A percentile compares a stretch with the other conserved stretches of the same genome.
Evolutionary conservation across 2,329 filamentous ascomycete genomes (phyloP).

Genomic region (Colletotrichum cuscutae): DNA sequence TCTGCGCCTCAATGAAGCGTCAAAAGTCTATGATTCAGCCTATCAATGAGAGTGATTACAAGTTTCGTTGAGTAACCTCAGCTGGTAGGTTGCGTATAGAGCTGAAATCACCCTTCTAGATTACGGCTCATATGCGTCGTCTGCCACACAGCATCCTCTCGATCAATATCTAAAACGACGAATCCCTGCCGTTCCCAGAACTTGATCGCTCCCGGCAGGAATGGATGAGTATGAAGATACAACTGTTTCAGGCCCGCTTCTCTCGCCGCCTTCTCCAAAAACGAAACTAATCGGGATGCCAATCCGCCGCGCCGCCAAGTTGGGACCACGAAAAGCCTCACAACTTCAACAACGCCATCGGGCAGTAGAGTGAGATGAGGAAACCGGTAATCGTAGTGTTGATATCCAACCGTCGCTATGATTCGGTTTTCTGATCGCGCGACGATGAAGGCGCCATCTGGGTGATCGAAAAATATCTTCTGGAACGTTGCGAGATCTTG

Average conservation of each 20-base stretch:
- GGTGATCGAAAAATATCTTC: constrained; percentile 38
- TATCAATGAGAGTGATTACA: too few relatives aligned
- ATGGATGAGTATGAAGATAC: constrained; percentile 44
- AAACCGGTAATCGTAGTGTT: constrained; percentile 41
- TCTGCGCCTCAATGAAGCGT: too few relatives aligned
- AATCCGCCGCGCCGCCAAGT: constrained; percentile 41
- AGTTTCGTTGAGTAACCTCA: too few relatives aligned
- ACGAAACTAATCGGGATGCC: constrained; percentile 39
- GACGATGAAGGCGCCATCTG: constrained; percentile 37
- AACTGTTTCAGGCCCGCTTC: constrained; percentile 35
- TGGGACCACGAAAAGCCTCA: constrained; percentile 42
- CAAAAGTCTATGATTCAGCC: too few relatives aligned
- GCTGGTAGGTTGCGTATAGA: too few relatives aligned
- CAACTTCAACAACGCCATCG: constrained; percentile 39
- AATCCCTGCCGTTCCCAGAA: constrained; percentile 43
- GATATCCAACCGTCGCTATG: constrained; percentile 41
- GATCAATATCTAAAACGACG: constrained; percentile 34
- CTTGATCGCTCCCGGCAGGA: constrained; percentile 39
- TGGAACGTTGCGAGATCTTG: constrained; percentile 38
- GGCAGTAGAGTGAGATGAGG: constrained; percentile 35
- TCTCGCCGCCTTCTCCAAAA: constrained; percentile 34
- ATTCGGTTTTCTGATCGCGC: constrained; percentile 34
- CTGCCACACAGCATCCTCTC: constrained; percentile 40
- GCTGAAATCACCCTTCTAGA: too few relatives aligned
- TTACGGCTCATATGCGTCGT: constrained; percentile 41